phyloP scores from a whole-genome alignment of 2,329 filamentous ascomycete species.

The Epicoccum nigrum region DNA sequence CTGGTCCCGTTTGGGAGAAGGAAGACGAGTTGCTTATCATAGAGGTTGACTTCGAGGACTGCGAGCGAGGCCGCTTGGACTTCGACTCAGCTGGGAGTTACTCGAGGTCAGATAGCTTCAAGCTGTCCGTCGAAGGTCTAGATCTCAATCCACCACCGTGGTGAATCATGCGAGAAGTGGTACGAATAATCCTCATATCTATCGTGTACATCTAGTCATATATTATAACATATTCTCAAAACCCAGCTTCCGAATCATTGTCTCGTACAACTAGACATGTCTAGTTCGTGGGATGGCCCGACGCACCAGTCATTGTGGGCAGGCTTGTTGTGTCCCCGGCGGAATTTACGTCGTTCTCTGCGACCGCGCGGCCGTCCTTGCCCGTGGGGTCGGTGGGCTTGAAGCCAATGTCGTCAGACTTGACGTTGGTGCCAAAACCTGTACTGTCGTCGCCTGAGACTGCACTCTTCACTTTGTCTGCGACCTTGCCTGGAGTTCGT shows the following conservation, averaged over 20 bases:
- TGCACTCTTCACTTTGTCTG: slow-evolving; percentile 6
- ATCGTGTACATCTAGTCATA: not conserved
- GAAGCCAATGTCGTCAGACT: slow-evolving; percentile 10
- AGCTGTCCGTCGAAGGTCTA: slow-evolving; percentile 64
- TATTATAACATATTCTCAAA: not conserved
- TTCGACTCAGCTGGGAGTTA: slow-evolving; percentile 86
- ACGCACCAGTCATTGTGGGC: slow-evolving; percentile 8
- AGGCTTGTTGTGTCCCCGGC: slow-evolving; percentile 5
- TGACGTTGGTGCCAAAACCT: too few relatives aligned
- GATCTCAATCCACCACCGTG: slow-evolving; percentile 64
- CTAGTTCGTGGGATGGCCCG: not conserved
- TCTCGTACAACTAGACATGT: not conserved
- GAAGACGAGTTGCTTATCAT: slow-evolving; percentile 70
- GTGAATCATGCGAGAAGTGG: not conserved
- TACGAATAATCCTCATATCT: not conserved
- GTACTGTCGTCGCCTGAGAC: not conserved
- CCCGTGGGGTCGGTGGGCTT: slow-evolving; percentile 3
- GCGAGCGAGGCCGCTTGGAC: slow-evolving; percentile 79
- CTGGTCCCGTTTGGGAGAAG: slow-evolving; percentile 81
- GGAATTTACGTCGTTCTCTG: slow-evolving; percentile 4
- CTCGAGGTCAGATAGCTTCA: slow-evolving; percentile 72
- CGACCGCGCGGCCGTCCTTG: slow-evolving; percentile 7
- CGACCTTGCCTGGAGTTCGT: not conserved
- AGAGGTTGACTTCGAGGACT: slow-evolving; percentile 88
- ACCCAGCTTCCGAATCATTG: not conserved